Conservation (phyloP, 352 stramenopile genomes). For the Globisporangium ultimum region DNA sequence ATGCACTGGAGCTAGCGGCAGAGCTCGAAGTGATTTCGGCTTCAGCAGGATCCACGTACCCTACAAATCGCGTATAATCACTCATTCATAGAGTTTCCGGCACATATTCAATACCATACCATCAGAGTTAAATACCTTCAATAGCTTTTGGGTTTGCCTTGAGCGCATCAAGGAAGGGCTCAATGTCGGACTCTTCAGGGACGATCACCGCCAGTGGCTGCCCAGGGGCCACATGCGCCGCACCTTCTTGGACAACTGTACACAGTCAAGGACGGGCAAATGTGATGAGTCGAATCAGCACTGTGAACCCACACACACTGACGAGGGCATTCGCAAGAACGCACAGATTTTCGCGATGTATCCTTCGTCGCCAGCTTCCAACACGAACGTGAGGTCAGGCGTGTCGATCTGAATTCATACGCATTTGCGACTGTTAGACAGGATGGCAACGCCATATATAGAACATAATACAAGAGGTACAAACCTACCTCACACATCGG, state of each 20-base stretch:
- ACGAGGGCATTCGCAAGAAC: not conserved
- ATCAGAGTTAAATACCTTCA: slow-evolving; percentile 35
- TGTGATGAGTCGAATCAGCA: too few relatives aligned
- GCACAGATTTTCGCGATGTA: slow-evolving; percentile 51
- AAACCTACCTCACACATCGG: slow-evolving; percentile 69
- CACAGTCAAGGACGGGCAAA: too few relatives aligned
- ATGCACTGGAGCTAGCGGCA: not conserved
- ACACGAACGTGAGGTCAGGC: slow-evolving; percentile 73
- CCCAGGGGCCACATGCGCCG: slow-evolving; percentile 51
- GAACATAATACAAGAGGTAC: not conserved
- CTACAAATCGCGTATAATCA: slow-evolving; percentile 10
- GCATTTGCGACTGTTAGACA: too few relatives aligned
- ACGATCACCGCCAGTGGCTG: slow-evolving; percentile 80
- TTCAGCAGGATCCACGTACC: slow-evolving; percentile 24
- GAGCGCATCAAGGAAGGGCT: slow-evolving; percentile 56
- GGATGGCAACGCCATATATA: too few relatives aligned
- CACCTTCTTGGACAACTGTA: slow-evolving; percentile 61
- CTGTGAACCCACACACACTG: not conserved
- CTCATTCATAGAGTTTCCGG: not conserved
- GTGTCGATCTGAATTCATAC: slow-evolving; percentile 64
- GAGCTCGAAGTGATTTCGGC: slow-evolving; percentile 11
- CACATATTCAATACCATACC: not conserved
- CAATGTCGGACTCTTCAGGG: slow-evolving; percentile 50
- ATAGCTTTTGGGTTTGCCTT: slow-evolving; percentile 54
- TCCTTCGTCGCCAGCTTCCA: slow-evolving; percentile 78